phyloP scores from a whole-genome alignment of 1,284 basidiomycete genomes.

The Abortiporus biennis region DNA sequence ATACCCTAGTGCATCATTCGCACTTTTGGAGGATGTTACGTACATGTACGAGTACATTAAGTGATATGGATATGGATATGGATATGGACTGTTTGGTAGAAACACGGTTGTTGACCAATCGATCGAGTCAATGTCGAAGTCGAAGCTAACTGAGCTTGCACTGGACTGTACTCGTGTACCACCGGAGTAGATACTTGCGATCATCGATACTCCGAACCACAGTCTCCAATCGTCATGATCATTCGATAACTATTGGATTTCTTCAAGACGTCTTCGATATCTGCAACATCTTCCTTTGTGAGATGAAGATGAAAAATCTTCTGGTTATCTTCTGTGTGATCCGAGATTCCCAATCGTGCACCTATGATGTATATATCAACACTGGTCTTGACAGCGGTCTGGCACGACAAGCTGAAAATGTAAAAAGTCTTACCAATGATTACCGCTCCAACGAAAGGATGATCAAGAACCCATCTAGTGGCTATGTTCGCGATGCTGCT shows the following conservation, averaged over 20 bases:
- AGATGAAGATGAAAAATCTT: conserved; percentile 56
- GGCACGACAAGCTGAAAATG: too few relatives aligned
- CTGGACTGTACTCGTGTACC: too few relatives aligned
- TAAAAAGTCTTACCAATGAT: conserved; percentile 73
- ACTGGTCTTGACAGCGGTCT: too few relatives aligned
- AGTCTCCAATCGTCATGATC: conserved; percentile 70
- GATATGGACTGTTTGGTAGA: too few relatives aligned
- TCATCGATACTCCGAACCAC: conserved; percentile 72
- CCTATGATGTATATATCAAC: conserved; percentile 38
- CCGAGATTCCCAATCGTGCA: conserved; percentile 68
- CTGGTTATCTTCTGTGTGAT: conserved; percentile 65
- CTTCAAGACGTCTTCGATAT: conserved; percentile 56
- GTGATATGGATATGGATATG: too few relatives aligned
- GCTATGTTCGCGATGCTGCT: conserved; percentile 73
- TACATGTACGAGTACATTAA: too few relatives aligned
- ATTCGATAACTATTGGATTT: conserved; percentile 54
- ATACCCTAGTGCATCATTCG: too few relatives aligned
- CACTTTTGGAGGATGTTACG: too few relatives aligned
- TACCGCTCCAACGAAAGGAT: conserved; percentile 71
- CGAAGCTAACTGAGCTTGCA: too few relatives aligned
- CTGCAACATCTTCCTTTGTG: conserved; percentile 46
- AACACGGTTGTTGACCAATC: too few relatives aligned
- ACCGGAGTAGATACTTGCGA: too few relatives aligned
- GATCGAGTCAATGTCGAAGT: too few relatives aligned
- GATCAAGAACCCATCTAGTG: conserved; percentile 77